These are phyloP conservation scores for Xylaria sp. DNA, from an alignment of 2,329 filamentous ascomycete species.

Conservation along the genomic window DNA sequence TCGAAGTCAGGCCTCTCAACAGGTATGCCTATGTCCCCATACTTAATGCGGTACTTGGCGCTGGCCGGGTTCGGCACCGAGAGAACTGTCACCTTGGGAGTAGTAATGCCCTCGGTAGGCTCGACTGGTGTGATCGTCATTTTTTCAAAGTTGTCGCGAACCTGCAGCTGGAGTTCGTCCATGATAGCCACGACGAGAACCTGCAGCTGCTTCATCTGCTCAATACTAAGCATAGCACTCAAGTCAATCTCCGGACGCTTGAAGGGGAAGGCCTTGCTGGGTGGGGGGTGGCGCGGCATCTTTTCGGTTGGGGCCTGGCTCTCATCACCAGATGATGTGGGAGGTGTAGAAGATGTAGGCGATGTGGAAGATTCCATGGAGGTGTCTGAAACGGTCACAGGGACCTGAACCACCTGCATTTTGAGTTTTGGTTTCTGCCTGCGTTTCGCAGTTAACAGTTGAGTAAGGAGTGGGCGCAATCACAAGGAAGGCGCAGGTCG, in stretches of 20 bases:
- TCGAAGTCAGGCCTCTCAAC: constrained; percentile 40
- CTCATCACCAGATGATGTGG: constrained; percentile 43
- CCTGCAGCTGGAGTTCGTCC: constrained; percentile 64
- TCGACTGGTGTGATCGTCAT: constrained; percentile 50
- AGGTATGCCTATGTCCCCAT: constrained; percentile 42
- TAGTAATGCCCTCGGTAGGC: constrained; percentile 43
- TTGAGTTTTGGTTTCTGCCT: neutral
- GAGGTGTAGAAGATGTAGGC: constrained; percentile 17
- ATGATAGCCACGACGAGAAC: constrained; percentile 62
- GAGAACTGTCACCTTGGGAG: constrained; percentile 47
- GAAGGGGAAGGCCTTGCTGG: constrained; percentile 43
- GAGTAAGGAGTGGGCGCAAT: neutral
- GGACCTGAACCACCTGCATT: constrained; percentile 23
- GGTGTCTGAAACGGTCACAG: constrained; percentile 15
- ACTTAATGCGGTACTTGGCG: constrained; percentile 46
- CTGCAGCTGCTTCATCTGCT: constrained; percentile 64
- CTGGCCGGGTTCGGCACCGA: constrained; percentile 51
- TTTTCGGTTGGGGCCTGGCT: constrained; percentile 35
- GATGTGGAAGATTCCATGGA: constrained; percentile 32
- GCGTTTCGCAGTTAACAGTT: neutral
- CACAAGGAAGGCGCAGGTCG: constrained; percentile 18
- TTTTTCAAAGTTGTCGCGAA: constrained; percentile 63
- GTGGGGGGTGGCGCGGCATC: constrained; percentile 36
- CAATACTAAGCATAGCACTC: constrained; percentile 58
- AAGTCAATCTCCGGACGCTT: constrained; percentile 61